phyloP scores from a whole-genome alignment of 192 early-diverging fungal genomes.

The Backusella mclennaniae region DNA sequence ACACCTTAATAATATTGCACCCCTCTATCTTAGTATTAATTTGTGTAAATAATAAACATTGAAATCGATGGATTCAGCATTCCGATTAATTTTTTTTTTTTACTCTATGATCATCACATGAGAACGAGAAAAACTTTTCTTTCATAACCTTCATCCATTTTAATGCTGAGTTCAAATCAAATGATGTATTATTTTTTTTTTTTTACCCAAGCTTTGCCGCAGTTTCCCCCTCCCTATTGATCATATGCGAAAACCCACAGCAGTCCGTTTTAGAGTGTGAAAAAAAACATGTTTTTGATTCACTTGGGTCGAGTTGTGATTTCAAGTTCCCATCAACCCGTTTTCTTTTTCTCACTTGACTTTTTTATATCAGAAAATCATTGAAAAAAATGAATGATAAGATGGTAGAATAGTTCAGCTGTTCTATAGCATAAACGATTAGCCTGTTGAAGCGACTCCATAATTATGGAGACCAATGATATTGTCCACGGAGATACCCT shows the following conservation, averaged over 20 bases:
- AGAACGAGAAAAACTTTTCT: neutral
- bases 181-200: neutral
- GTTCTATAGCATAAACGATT: conserved; percentile 12
- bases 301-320: neutral
- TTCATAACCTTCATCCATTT: neutral
- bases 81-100: neutral
- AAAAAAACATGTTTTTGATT: neutral
- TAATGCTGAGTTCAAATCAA: neutral
- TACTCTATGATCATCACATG: conserved; percentile 6
- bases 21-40: neutral
- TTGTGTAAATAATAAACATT: neutral
- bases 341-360: neutral
- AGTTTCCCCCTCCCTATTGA: neutral
- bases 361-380: too few relatives aligned
- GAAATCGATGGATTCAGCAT: neutral
- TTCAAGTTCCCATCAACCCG: too few relatives aligned
- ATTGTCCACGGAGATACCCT: neutral
- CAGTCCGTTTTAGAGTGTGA: neutral
- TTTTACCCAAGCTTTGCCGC: conserved; percentile 14
- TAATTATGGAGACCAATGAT: neutral
- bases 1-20: neutral
- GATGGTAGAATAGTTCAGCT: neutral
- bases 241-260: neutral
- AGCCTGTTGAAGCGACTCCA: conserved; percentile 1
- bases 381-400: neutral